Evolutionary conservation across 495 filamentous ascomycete genomes (phyloP).

Genomic region (Friedmanniomyces endolithicus): DNA sequence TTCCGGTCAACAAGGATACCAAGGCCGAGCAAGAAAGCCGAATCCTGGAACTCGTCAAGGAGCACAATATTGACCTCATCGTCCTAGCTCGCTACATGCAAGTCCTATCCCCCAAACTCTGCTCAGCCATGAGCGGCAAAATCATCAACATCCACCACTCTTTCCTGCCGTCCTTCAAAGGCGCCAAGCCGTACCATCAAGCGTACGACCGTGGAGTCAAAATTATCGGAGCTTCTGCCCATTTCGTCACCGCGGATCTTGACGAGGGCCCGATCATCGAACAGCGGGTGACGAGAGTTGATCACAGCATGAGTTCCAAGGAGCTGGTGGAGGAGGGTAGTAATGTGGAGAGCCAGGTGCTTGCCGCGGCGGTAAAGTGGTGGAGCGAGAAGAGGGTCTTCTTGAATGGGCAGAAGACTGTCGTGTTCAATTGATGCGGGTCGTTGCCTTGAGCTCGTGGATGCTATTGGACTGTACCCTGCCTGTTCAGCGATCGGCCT

Average conservation of each 20-base stretch:
- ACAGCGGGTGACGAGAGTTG: slow-evolving; percentile 57
- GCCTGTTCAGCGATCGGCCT: background rate
- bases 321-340: slow-evolving; percentile 58
- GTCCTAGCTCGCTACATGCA: slow-evolving; percentile 77
- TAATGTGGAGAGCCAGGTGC: slow-evolving; percentile 62
- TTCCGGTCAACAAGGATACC: slow-evolving; percentile 57
- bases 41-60: slow-evolving; percentile 50
- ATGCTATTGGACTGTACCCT: background rate
- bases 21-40: slow-evolving; percentile 53
- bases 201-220: slow-evolving; percentile 66
- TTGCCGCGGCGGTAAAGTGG: slow-evolving; percentile 62
- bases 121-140: slow-evolving; percentile 55
- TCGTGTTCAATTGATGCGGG: slow-evolving; percentile 42
- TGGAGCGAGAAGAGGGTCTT: slow-evolving; percentile 58
- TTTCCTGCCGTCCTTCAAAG: slow-evolving; percentile 69
- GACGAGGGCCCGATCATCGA: slow-evolving; percentile 72
- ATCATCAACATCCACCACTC: slow-evolving; percentile 79
- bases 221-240: slow-evolving; percentile 66
- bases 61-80: slow-evolving; percentile 56
- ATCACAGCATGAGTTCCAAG: slow-evolving; percentile 58
- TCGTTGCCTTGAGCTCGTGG: background rate
- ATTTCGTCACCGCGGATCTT: slow-evolving; percentile 63
- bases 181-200: slow-evolving; percentile 71
- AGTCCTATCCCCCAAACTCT: slow-evolving; percentile 58
- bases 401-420: slow-evolving; percentile 59